A percentile compares a stretch with the other conserved stretches of the same genome.
These are phyloP conservation scores for Daldinia loculata DNA, from an alignment of 495 filamentous ascomycete species.

Conservation along the genomic window DNA sequence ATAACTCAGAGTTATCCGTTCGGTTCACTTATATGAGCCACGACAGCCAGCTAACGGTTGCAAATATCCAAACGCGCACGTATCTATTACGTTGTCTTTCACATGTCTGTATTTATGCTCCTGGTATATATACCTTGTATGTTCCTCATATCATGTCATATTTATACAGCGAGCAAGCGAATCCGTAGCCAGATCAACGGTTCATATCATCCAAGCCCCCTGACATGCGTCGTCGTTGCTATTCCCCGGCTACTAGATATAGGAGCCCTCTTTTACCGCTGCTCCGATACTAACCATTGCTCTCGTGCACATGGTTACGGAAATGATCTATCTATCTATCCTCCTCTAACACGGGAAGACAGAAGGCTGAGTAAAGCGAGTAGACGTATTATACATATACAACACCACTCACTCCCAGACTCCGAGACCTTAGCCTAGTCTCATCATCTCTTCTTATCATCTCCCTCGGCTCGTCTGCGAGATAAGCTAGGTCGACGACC, in stretches of 20 bases:
- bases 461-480: not conserved
- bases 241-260: not conserved
- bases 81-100: not conserved
- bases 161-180: constrained; percentile 5
- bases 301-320: not conserved
- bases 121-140: not conserved
- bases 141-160: not conserved
- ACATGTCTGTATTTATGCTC: not conserved
- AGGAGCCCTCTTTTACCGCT: not conserved
- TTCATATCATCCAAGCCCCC: not conserved
- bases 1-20: no score
- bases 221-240: not conserved
- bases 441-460: not conserved
- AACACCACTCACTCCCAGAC: not conserved
- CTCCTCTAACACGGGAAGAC: not conserved
- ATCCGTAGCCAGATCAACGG: not conserved
- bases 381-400: not conserved
- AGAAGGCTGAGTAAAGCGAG: not conserved
- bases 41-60: no score
- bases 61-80: no score
- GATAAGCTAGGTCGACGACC: constrained; percentile 27
- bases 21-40: no score
- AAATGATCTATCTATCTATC: not conserved
- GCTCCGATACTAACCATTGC: not conserved
- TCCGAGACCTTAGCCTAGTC: not conserved